phyloP scores from a whole-genome alignment of 805 yeast genomes.

The Starmerella gropengiesseri region DNA sequence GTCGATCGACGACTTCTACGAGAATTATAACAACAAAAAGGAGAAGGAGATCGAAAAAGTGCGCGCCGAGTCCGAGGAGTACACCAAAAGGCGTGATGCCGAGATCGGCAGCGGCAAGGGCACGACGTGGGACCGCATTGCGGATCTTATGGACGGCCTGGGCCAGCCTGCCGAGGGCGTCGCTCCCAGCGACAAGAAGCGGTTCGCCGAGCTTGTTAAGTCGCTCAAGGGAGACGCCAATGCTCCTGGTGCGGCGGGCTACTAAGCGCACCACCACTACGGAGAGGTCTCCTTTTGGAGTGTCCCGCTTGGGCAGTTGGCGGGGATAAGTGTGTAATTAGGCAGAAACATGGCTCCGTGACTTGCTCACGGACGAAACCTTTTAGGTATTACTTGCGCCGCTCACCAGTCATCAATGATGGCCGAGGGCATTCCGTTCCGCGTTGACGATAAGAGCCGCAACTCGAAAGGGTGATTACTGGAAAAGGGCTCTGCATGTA shows the following conservation, averaged over 20 bases:
- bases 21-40: slow-evolving; percentile 74
- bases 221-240: slow-evolving; percentile 57
- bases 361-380: too few species aligned
- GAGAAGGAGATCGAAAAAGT: slow-evolving; percentile 57
- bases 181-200: slow-evolving; percentile 50
- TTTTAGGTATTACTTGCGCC: too few species aligned
- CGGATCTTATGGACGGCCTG: slow-evolving; percentile 41
- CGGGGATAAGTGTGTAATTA: too few species aligned
- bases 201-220: slow-evolving; percentile 54
- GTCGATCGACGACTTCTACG: slow-evolving; percentile 85
- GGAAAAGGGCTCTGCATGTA: too few species aligned
- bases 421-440: too few species aligned
- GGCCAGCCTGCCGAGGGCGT: slow-evolving; percentile 31
- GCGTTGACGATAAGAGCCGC: too few species aligned
- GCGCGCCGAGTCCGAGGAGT: slow-evolving; percentile 56
- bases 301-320: too few species aligned
- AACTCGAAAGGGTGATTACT: too few species aligned
- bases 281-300: too few species aligned
- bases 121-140: slow-evolving; percentile 51
- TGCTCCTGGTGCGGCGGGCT: slow-evolving; percentile 71
- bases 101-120: slow-evolving; percentile 30
- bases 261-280: slow-evolving; percentile 29
- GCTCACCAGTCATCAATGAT: too few species aligned
- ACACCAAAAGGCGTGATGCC: slow-evolving; percentile 61
- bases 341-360: too few species aligned